phyloP scores from a whole-genome alignment of 176 grass and related monocot genomes.

The Lolium perenne region DNA sequence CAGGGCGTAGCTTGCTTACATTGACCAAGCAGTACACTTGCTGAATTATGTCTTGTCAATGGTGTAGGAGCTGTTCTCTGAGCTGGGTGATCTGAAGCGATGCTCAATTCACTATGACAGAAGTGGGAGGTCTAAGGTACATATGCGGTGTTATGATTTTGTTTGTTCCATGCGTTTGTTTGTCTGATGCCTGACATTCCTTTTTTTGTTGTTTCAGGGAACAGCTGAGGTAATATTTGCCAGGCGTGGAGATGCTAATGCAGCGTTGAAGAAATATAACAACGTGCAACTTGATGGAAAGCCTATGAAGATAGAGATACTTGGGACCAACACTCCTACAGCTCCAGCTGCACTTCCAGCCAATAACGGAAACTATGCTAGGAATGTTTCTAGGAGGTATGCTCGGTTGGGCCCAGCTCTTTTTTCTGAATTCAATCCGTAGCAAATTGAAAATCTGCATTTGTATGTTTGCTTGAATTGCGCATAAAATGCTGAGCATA shows the following conservation, averaged over 20 bases:
- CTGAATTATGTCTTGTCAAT: constrained; percentile 33
- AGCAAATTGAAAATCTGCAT: background rate
- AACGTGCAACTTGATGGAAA: constrained; percentile 98
- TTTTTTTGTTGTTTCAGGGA: constrained; percentile 53
- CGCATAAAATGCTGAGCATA: background rate
- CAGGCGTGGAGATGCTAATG: constrained; percentile 77
- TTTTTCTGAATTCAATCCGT: background rate
- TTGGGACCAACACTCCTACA: constrained; percentile 79
- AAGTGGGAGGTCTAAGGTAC: constrained; percentile 97
- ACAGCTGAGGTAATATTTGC: constrained; percentile 94
- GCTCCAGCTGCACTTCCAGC: constrained; percentile 53
- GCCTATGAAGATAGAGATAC: constrained; percentile 94
- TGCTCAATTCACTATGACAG: constrained; percentile 75
- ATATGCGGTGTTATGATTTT: background rate
- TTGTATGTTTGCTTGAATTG: background rate
- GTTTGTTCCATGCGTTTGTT: constrained; percentile 1
- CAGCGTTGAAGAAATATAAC: constrained; percentile 88
- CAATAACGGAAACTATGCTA: constrained; percentile 50
- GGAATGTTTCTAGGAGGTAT: constrained; percentile 68
- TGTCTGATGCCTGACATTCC: constrained; percentile 10
- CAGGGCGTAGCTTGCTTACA: too few relatives aligned
- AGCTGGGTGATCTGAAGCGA: constrained; percentile 91
- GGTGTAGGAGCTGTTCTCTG: constrained; percentile 82
- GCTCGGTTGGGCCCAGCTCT: background rate
- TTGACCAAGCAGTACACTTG: background rate